These are phyloP conservation scores for Glonium stellatum DNA, from an alignment of 495 filamentous ascomycete species.

Conservation along the genomic window DNA sequence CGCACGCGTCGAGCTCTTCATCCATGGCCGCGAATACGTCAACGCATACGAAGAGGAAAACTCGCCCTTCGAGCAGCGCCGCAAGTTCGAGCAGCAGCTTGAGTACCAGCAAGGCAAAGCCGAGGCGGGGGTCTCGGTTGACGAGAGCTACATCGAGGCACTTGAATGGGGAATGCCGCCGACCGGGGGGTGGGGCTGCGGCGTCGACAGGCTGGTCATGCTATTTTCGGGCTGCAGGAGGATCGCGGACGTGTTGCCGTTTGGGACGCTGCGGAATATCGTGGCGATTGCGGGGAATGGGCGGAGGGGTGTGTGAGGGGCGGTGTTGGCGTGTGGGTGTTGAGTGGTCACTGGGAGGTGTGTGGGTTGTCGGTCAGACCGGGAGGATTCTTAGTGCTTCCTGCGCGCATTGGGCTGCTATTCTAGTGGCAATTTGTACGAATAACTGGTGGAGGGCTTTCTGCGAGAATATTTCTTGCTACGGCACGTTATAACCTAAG, in stretches of 20 bases:
- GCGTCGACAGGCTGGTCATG: conserved; percentile 86
- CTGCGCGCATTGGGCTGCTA: no score
- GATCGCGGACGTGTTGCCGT: conserved; percentile 78
- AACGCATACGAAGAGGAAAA: conserved; percentile 99
- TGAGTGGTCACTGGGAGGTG: no score
- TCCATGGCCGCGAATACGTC: conserved; percentile 69
- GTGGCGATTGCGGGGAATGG: conserved; percentile 31
- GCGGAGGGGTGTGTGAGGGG: background rate
- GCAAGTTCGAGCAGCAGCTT: conserved; percentile 68
- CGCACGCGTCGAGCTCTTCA: conserved; percentile 82
- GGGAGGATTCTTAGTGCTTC: no score
- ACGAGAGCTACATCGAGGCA: conserved; percentile 77
- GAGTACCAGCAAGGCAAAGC: conserved; percentile 31
- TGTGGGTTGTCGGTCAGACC: no score
- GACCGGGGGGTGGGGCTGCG: conserved; percentile 94
- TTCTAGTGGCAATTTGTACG: no score
- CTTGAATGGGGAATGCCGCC: conserved; percentile 84
- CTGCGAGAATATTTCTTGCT: no score
- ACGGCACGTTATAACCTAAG: no score
- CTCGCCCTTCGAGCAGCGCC: conserved; percentile 75
- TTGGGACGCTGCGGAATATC: conserved; percentile 77
- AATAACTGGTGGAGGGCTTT: no score
- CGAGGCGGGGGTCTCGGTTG: conserved; percentile 45
- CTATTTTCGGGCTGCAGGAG: conserved; percentile 65
- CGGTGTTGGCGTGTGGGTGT: no score